phyloP scores from a whole-genome alignment of 2,329 filamentous ascomycete genomes.

The Diaporthe batatas region DNA sequence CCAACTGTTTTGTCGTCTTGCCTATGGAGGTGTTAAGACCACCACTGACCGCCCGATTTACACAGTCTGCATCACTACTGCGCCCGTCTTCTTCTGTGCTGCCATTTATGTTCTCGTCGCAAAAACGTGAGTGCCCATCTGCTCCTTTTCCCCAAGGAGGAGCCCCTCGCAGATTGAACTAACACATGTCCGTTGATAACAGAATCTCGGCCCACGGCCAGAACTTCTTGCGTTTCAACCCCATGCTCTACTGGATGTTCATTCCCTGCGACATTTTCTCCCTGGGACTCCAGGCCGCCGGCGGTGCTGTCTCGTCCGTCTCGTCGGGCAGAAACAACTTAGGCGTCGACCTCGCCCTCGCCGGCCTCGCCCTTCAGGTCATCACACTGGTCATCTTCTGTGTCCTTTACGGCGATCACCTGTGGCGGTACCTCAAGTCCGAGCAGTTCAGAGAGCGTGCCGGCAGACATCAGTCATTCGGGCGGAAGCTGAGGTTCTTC shows the following conservation, averaged over 20 bases:
- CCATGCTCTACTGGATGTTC: constrained; percentile 60
- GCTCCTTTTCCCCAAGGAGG: not conserved
- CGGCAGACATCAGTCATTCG: constrained; percentile 14
- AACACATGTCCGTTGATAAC: not conserved
- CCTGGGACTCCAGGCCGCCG: constrained; percentile 67
- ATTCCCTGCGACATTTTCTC: constrained; percentile 68
- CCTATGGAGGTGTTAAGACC: not conserved
- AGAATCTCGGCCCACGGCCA: constrained; percentile 57
- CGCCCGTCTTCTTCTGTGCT: constrained; percentile 69
- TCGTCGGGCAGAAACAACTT: constrained; percentile 59
- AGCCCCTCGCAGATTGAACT: not conserved
- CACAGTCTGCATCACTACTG: constrained; percentile 70
- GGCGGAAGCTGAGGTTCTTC: constrained; percentile 60
- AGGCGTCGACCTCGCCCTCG: constrained; percentile 63
- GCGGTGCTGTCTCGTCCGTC: constrained; percentile 64
- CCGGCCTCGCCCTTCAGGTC: constrained; percentile 71
- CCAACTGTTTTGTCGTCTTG: not conserved
- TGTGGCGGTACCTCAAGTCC: constrained; percentile 55
- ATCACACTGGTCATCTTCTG: constrained; percentile 67
- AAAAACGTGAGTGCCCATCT: constrained; percentile 49
- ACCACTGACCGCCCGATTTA: not conserved
- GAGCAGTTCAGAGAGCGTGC: not conserved
- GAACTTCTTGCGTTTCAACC: constrained; percentile 56
- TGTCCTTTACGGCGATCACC: constrained; percentile 61
- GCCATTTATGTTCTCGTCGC: constrained; percentile 75